Conservation (phyloP, 768 basidiomycete genomes). For the Phallus indusiatus region DNA sequence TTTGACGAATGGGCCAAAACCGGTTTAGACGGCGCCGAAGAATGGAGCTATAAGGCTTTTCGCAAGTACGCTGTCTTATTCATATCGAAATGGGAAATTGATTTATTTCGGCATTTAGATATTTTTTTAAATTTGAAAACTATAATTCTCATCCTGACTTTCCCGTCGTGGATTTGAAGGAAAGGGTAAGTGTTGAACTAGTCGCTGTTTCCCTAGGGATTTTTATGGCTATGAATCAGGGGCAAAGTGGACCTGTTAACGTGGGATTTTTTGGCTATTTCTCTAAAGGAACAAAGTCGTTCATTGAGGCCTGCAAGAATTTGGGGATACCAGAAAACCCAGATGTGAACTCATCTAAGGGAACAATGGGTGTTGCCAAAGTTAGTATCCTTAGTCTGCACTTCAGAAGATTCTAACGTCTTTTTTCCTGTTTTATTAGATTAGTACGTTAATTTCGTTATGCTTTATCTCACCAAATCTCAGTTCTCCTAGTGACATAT, state of each 20-base stretch:
- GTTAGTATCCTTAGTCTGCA: conserved; percentile 24
- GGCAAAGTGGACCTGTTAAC: conserved; percentile 1
- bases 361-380: conserved; percentile 53
- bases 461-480: neutral
- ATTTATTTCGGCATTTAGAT: conserved; percentile 32
- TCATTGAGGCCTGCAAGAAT: conserved; percentile 43
- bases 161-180: conserved; percentile 37
- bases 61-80: conserved; percentile 26
- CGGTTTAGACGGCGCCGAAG: conserved; percentile 34
- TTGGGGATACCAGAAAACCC: conserved; percentile 41
- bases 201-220: neutral
- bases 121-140: conserved; percentile 60
- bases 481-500: conserved; percentile 49
- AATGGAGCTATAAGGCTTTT: conserved; percentile 54
- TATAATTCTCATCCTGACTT: conserved; percentile 42
- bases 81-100: neutral
- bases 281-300: conserved; percentile 37
- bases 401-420: neutral
- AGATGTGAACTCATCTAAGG: conserved; percentile 51
- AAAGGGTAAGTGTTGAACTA: conserved; percentile 9
- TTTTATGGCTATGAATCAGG: neutral
- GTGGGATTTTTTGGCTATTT: conserved; percentile 48
- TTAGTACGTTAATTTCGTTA: conserved; percentile 18
- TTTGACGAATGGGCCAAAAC: conserved; percentile 57
- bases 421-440: conserved; percentile 11